A percentile compares a stretch with the other conserved stretches of the same genome.
These are phyloP conservation scores for Peniophora sp. DNA, from an alignment of 1,284 basidiomycete species.

Conservation along the genomic window DNA sequence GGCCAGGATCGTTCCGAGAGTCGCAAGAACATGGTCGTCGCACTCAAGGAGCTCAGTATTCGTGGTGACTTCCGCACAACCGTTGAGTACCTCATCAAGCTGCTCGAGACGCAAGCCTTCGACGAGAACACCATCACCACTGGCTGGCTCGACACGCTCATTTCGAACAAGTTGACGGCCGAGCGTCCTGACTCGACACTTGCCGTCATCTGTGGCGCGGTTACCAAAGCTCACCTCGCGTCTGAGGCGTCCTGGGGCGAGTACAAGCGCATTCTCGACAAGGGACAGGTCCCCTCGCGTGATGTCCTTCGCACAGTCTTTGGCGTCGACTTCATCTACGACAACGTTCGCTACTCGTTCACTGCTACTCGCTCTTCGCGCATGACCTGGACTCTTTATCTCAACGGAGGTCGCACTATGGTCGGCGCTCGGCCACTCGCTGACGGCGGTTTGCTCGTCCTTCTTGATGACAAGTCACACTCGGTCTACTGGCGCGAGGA, in stretches of 20 bases:
- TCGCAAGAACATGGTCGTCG: constrained; percentile 99
- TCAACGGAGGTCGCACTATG: constrained; percentile 90
- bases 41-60: constrained; percentile 96
- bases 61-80: constrained; percentile 99
- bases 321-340: constrained; percentile 97
- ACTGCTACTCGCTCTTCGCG: constrained; percentile 89
- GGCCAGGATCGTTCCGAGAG: constrained; percentile 94
- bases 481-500: constrained; percentile 99
- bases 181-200: constrained; percentile 90
- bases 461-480: constrained; percentile 92
- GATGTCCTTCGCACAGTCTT: constrained; percentile 97
- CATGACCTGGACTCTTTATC: constrained; percentile 88
- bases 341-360: constrained; percentile 92
- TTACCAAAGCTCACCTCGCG: constrained; percentile 89
- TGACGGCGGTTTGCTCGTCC: constrained; percentile 90
- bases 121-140: constrained; percentile 97
- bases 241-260: constrained; percentile 87
- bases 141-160: constrained; percentile 96
- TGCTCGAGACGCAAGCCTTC: constrained; percentile 95
- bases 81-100: constrained; percentile 97
- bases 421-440: constrained; percentile 88
- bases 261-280: constrained; percentile 94
- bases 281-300: constrained; percentile 94
- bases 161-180: constrained; percentile 93
- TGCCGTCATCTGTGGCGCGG: constrained; percentile 96